phyloP scores from a whole-genome alignment of 495 filamentous ascomycete genomes.

The Thermothielavioides terrestris region DNA sequence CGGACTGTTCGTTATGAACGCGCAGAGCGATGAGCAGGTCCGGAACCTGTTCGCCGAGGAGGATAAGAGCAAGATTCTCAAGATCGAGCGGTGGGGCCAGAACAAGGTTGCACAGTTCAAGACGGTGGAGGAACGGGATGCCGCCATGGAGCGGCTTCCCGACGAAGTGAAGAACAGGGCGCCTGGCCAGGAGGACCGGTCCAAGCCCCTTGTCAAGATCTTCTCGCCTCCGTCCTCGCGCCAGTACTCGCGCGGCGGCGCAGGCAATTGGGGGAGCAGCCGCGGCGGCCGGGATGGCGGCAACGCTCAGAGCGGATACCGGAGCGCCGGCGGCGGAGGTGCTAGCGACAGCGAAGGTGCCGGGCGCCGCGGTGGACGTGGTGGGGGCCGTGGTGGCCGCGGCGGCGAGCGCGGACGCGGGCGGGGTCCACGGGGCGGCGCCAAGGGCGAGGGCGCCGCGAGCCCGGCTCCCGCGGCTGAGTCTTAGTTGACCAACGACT shows the following conservation, averaged over 20 bases:
- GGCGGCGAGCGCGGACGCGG: slow-evolving; percentile 47
- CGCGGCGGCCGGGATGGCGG: slow-evolving; percentile 41
- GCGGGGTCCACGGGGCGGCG: slow-evolving; percentile 51
- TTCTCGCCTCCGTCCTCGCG: slow-evolving; percentile 56
- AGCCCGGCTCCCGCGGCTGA: slow-evolving; percentile 42
- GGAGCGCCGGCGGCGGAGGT: slow-evolving; percentile 52
- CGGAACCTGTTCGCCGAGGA: slow-evolving; percentile 73
- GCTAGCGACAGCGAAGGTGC: slow-evolving; percentile 75
- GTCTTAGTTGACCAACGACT: too few relatives aligned
- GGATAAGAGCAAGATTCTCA: slow-evolving; percentile 65
- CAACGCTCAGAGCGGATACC: slow-evolving; percentile 55
- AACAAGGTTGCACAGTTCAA: slow-evolving; percentile 77
- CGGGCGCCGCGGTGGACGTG: slow-evolving; percentile 55
- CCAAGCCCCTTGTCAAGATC: slow-evolving; percentile 70
- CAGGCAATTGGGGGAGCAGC: slow-evolving; percentile 68
- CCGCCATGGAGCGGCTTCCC: slow-evolving; percentile 61
- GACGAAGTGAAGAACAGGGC: slow-evolving; percentile 61
- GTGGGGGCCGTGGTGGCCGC: slow-evolving; percentile 49
- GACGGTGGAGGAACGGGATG: slow-evolving; percentile 65
- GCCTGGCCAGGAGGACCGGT: slow-evolving; percentile 47
- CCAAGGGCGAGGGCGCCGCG: slow-evolving; percentile 44
- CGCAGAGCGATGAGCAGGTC: slow-evolving; percentile 66
- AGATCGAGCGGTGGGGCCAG: slow-evolving; percentile 70
- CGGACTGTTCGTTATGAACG: slow-evolving; percentile 76
- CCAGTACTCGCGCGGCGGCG: slow-evolving; percentile 47